phyloP scores from a whole-genome alignment of 345 rosid species.

The Barbarea vulgaris region DNA sequence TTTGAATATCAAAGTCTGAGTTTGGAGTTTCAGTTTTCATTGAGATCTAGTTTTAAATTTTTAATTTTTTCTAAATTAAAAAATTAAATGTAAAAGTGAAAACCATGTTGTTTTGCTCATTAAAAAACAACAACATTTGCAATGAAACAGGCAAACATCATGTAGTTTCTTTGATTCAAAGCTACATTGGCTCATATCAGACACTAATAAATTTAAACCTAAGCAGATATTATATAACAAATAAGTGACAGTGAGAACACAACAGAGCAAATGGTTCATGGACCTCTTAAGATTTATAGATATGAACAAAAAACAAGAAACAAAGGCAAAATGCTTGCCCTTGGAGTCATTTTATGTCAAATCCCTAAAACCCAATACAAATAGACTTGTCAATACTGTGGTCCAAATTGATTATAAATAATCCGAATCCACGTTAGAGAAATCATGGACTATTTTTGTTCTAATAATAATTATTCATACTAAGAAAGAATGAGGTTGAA shows the following conservation, averaged over 20 bases:
- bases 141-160: no score
- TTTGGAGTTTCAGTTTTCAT: no score
- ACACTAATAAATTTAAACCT: not conserved
- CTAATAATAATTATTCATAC: conserved; percentile 30
- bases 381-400: conserved; percentile 30
- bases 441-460: conserved; percentile 30
- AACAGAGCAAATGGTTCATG: not conserved
- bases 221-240: not conserved
- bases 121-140: no score
- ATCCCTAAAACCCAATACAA: conserved; percentile 22
- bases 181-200: no score
- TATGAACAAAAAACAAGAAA: conserved; percentile 32
- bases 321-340: conserved; percentile 30
- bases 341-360: conserved; percentile 8
- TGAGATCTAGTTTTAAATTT: no score
- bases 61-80: no score
- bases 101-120: no score
- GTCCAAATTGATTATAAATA: conserved; percentile 26
- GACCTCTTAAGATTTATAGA: conserved; percentile 1
- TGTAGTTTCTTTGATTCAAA: no score
- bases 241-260: not conserved
- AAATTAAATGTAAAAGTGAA: no score
- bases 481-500: conserved; percentile 33
- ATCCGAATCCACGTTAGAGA: conserved; percentile 33
- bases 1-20: no score